Percentiles rank a stretch among this genome's conserved stretches.
Evolutionary conservation across 2,329 filamentous ascomycete genomes (phyloP).

Genomic region (Stachybotrys chartarum): DNA sequence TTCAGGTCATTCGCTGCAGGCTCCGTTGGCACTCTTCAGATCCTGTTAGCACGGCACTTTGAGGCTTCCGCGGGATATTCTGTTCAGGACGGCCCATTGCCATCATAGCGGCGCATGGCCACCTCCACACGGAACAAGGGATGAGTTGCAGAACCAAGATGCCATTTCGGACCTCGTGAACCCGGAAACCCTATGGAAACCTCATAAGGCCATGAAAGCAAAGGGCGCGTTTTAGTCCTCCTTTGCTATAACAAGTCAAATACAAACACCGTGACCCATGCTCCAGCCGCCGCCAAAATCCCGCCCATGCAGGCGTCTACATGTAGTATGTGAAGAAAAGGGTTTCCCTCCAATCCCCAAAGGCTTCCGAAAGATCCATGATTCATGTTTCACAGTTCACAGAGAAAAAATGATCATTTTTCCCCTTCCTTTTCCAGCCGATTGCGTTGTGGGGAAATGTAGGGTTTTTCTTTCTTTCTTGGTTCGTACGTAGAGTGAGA

Average conservation of each 20-base stretch:
- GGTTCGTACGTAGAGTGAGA: background rate
- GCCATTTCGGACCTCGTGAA: constrained; percentile 25
- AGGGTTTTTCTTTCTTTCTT: background rate
- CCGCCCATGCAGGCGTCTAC: constrained; percentile 3
- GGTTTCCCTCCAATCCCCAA: too few species aligned
- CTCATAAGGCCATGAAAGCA: constrained; percentile 16
- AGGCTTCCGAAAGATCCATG: too few species aligned
- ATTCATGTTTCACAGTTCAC: too few species aligned
- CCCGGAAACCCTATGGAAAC: constrained; percentile 21
- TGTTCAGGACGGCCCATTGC: too few species aligned
- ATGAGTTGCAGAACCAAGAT: constrained; percentile 22
- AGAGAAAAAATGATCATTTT: too few species aligned
- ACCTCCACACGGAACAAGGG: background rate
- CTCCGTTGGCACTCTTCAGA: too few species aligned
- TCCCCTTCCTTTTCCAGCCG: too few species aligned
- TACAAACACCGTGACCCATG: constrained; percentile 30
- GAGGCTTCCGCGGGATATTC: too few species aligned
- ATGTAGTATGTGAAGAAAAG: background rate
- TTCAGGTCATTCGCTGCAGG: too few species aligned
- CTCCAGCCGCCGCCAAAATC: constrained; percentile 18
- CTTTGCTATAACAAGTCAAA: constrained; percentile 25
- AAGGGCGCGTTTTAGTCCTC: constrained; percentile 14
- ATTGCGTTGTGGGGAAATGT: background rate
- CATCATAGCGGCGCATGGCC: too few species aligned
- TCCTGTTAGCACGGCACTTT: too few species aligned